Evolutionary conservation across 345 rosid species (phyloP), one percentile per base, ranked within the genome.

Genomic region (Eucalyptus camaldulensis): DNA sequence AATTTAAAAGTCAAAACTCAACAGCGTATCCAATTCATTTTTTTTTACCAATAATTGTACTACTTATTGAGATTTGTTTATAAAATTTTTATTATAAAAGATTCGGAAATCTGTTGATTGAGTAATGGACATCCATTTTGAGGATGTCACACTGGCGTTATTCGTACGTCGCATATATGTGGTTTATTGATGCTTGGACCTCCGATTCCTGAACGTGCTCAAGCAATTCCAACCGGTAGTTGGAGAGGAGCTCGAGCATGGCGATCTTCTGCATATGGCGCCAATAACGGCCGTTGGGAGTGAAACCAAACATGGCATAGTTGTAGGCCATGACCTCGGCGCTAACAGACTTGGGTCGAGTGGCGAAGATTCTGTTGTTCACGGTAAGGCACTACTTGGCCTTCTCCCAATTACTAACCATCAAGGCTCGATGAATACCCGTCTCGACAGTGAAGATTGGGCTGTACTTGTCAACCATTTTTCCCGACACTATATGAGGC

Each of bases 401-500:
- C 3, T 72, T 43, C 60, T 91, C 92, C 93, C 89, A 90, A 22
- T 65, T 86, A 86, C 88, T 93, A 9, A 90, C 92, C 0, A 93
- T 90, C 31, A 92, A 16, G 5, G 93, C 72, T 27, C 60, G 67
- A 76, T 87, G 85, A 13, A 88, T 33, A 4, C 95, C 93, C 43
- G 90, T 14, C 89, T 88, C 76, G 88, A 93, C 60, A 37, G 91
- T 90, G 89, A 93, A 93, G 37, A 90, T 91, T 8, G 91, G 89
- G 19, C 94, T 93, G 56, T 67, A 53, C 21, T 89, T 90, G 88
- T 92, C 92, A 3, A 90, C 93, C 94, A 93, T 86, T 33, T 90
- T 17, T 10, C 89, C 93, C 49, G 91, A 62, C 8, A 83, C 89
- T 27, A 86, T 49, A n/a, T 92, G 92, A 4, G 92, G 56, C 3